These are phyloP conservation scores for Carex parvula DNA, from an alignment of 176 grass and related monocot genomes.

Conservation along the genomic window DNA sequence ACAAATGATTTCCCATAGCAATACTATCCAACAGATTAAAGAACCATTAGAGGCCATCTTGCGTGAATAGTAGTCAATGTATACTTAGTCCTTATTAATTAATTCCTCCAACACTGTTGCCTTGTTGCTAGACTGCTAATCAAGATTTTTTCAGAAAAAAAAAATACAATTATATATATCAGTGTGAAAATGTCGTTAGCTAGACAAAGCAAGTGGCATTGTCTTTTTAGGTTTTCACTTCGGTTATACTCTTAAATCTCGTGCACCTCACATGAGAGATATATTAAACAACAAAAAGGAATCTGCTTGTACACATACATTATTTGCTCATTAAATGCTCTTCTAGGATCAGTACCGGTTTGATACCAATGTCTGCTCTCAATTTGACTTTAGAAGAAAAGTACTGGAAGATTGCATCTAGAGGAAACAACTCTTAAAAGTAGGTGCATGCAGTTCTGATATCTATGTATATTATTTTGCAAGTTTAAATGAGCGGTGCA, in stretches of 20 bases:
- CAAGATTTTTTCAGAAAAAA: not conserved
- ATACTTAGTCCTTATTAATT: slow-evolving; percentile 25
- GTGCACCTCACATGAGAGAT: slow-evolving; percentile 55
- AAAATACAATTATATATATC: not conserved
- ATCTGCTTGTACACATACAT: slow-evolving; percentile 38
- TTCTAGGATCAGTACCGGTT: slow-evolving; percentile 30
- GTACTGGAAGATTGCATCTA: not conserved
- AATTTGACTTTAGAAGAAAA: slow-evolving; percentile 17
- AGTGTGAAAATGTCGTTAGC: slow-evolving; percentile 2
- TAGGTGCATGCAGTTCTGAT: not conserved
- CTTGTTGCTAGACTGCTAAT: slow-evolving; percentile 14
- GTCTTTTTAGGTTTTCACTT: slow-evolving; percentile 25
- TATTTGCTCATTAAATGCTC: slow-evolving; percentile 40
- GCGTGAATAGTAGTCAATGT: slow-evolving; percentile 16
- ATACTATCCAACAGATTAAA: not conserved
- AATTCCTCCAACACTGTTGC: slow-evolving; percentile 26
- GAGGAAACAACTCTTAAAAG: not conserved
- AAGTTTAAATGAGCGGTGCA: not conserved
- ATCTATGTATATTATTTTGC: not conserved
- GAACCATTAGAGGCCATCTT: not conserved
- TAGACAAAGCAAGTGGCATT: slow-evolving; percentile 7
- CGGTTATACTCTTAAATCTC: slow-evolving; percentile 34
- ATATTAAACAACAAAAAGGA: slow-evolving; percentile 46
- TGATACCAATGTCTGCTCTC: slow-evolving; percentile 35
- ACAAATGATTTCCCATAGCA: not conserved